These are phyloP conservation scores for Ganoderma sinense DNA, from an alignment of 1,284 basidiomycete genomes.

Conservation along the genomic window DNA sequence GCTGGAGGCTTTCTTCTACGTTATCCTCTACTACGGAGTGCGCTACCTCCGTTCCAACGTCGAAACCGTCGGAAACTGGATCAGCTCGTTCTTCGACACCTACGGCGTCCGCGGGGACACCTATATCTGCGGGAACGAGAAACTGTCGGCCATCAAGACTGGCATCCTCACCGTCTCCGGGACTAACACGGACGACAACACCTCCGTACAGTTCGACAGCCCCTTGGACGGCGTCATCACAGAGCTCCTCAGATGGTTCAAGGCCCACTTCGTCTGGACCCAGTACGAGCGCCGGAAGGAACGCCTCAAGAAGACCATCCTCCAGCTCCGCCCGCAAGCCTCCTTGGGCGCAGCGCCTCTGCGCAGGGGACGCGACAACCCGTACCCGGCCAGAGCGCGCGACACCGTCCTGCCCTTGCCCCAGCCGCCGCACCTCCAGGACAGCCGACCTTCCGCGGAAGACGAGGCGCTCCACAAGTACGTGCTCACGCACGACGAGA, in stretches of 20 bases:
- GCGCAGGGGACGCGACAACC: not conserved
- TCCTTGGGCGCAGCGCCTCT: not conserved
- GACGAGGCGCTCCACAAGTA: not conserved
- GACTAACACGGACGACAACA: not conserved
- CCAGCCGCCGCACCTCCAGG: not conserved
- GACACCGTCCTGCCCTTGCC: not conserved
- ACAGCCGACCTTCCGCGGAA: not conserved
- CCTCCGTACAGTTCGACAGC: not conserved
- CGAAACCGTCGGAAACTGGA: not conserved
- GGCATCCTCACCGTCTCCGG: not conserved
- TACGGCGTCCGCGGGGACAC: not conserved
- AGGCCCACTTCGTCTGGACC: not conserved
- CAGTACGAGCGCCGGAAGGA: not conserved
- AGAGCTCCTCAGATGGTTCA: not conserved
- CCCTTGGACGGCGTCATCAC: not conserved
- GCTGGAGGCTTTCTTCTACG: constrained; percentile 13
- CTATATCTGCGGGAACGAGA: not conserved
- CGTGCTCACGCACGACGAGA: not conserved
- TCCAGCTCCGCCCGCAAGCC: not conserved
- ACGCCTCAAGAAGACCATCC: not conserved
- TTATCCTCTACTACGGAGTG: constrained; percentile 6
- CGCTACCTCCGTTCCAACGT: not conserved
- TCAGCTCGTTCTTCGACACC: constrained; percentile 5
- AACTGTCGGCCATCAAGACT: not conserved
- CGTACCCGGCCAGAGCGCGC: not conserved